Evolutionary conservation across 2,329 filamentous ascomycete species (phyloP).

Genomic region (Grosmannia clavigera): DNA sequence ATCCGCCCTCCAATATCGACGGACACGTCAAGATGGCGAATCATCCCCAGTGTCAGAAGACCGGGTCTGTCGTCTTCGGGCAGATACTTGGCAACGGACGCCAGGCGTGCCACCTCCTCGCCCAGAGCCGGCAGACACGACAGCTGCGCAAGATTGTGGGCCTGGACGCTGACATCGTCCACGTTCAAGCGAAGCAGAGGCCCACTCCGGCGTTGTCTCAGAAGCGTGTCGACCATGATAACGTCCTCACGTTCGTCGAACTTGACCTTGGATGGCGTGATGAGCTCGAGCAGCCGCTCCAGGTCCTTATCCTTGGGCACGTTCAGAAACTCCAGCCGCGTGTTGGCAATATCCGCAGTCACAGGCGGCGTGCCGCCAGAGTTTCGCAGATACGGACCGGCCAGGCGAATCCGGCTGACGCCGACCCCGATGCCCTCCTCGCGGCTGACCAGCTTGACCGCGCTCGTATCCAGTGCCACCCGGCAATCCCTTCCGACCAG

Average conservation of each 20-base stretch:
- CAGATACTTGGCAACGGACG: conserved; percentile 84
- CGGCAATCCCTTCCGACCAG: conserved; percentile 69
- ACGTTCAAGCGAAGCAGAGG: conserved; percentile 63
- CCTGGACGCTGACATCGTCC: conserved; percentile 47
- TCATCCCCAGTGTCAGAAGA: conserved; percentile 57
- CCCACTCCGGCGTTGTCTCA: conserved; percentile 77
- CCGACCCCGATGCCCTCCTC: conserved; percentile 59
- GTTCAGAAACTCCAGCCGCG: conserved; percentile 60
- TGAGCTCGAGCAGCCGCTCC: conserved; percentile 67
- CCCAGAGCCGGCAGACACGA: conserved; percentile 57
- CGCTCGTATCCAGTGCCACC: conserved; percentile 61
- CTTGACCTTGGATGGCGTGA: conserved; percentile 84
- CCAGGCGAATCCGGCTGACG: conserved; percentile 63
- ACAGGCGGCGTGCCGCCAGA: conserved; percentile 40
- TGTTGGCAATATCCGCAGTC: conserved; percentile 48
- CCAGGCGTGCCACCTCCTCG: conserved; percentile 69
- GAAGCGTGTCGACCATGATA: conserved; percentile 83
- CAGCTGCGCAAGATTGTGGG: conserved; percentile 53
- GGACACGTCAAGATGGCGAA: conserved; percentile 50
- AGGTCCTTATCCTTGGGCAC: conserved; percentile 69
- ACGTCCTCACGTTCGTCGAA: conserved; percentile 80
- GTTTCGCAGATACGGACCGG: conserved; percentile 52
- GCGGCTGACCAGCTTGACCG: conserved; percentile 69
- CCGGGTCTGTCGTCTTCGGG: conserved; percentile 93
- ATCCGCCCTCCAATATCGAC: conserved; percentile 56